phyloP scores from a whole-genome alignment of 331 rosid species.

The Pyracantha coccinea region DNA sequence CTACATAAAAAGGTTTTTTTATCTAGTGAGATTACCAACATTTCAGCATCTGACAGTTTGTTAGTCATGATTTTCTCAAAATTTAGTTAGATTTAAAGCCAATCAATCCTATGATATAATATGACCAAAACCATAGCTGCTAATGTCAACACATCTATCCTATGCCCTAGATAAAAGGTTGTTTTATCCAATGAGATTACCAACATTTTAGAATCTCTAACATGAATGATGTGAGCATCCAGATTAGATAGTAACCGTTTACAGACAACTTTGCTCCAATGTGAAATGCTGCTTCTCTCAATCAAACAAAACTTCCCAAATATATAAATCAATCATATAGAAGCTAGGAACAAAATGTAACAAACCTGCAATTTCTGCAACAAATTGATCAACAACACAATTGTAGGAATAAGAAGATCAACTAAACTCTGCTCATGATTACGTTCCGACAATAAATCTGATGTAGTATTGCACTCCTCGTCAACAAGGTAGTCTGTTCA shows the following conservation, averaged over 20 bases:
- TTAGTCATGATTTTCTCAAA: neutral
- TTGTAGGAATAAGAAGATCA: slow-evolving; percentile 89
- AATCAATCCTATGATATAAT: neutral
- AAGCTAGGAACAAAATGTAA: slow-evolving; percentile 3
- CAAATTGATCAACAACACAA: slow-evolving; percentile 66
- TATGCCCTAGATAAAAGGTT: neutral
- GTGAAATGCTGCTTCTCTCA: neutral
- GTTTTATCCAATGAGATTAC: neutral
- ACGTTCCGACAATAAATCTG: slow-evolving; percentile 87
- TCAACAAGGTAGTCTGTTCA: slow-evolving; percentile 93
- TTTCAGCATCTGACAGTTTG: too few species aligned
- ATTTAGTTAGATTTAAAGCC: neutral
- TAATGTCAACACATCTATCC: neutral
- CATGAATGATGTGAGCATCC: neutral
- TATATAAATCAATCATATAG: neutral
- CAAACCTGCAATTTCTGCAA: slow-evolving; percentile 81
- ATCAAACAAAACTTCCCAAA: neutral
- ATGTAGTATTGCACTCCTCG: slow-evolving; percentile 89
- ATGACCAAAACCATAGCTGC: neutral
- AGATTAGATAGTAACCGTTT: neutral
- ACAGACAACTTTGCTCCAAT: neutral
- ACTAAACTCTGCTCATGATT: slow-evolving; percentile 77
- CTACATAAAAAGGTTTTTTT: too few species aligned
- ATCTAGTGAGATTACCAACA: too few species aligned
- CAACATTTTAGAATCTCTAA: neutral